These are phyloP conservation scores for Nitzschia palea DNA, from an alignment of 108 stramenopile species.

Conservation along the genomic window DNA sequence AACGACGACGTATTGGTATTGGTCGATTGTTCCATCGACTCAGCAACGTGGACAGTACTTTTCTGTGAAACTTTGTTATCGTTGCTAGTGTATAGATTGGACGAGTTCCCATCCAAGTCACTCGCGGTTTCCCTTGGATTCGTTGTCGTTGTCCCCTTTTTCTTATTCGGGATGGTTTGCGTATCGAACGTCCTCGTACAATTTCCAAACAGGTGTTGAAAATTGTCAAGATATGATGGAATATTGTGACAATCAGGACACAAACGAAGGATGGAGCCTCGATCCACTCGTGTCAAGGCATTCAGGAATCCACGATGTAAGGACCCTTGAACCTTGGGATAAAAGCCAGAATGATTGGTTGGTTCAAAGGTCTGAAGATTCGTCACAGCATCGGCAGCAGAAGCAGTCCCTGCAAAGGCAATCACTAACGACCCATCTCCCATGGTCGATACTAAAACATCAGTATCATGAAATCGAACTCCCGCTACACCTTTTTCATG, in stretches of 20 bases:
- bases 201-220: slow-evolving; percentile 25
- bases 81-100: neutral
- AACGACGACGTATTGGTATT: neutral
- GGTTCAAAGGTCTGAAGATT: slow-evolving; percentile 63
- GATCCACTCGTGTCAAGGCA: slow-evolving; percentile 49
- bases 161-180: neutral
- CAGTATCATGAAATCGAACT: slow-evolving; percentile 59
- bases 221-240: neutral
- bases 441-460: slow-evolving; percentile 40
- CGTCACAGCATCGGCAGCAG: slow-evolving; percentile 45
- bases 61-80: too few species aligned
- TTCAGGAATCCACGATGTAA: slow-evolving; percentile 60
- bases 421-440: slow-evolving; percentile 26
- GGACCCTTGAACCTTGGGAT: slow-evolving; percentile 37
- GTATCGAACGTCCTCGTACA: slow-evolving; percentile 7
- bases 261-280: slow-evolving; percentile 40
- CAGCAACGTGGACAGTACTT: too few species aligned
- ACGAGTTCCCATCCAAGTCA: neutral
- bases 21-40: too few species aligned
- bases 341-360: slow-evolving; percentile 47
- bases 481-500: slow-evolving; percentile 36
- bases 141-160: neutral
- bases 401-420: slow-evolving; percentile 54
- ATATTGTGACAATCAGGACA: neutral
- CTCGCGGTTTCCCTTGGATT: neutral